phyloP scores from a whole-genome alignment of 2,329 filamentous ascomycete species.

The Paecilomyces dactylethromorphus region DNA sequence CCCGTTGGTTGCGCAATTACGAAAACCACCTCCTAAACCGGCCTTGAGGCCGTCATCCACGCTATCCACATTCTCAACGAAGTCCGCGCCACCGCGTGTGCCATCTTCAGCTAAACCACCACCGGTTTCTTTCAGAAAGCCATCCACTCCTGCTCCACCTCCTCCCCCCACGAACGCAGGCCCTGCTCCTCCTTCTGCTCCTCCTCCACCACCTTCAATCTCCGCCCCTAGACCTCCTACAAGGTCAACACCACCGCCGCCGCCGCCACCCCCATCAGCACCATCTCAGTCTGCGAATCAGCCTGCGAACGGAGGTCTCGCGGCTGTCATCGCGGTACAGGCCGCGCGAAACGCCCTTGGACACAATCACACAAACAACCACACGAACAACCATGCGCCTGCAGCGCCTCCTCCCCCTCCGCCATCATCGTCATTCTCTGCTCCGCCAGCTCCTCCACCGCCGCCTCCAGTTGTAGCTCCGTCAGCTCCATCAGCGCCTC shows the following conservation, averaged over 20 bases:
- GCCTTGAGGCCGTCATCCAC: constrained; percentile 56
- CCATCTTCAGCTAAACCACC: constrained; percentile 40
- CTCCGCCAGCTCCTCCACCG: constrained; percentile 40
- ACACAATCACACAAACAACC: constrained; percentile 32
- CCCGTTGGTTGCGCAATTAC: constrained; percentile 48
- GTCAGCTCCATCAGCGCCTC: constrained; percentile 24
- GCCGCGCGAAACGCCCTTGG: constrained; percentile 54
- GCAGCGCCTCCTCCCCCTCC: constrained; percentile 37
- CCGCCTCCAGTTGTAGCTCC: constrained; percentile 39
- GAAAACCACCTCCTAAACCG: constrained; percentile 50
- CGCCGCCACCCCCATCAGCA: constrained; percentile 33
- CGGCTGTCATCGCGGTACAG: constrained; percentile 50
- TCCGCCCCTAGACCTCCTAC: constrained; percentile 34
- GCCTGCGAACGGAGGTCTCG: constrained; percentile 34
- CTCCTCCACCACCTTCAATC: constrained; percentile 34
- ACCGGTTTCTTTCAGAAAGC: constrained; percentile 51
- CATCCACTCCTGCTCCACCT: constrained; percentile 44
- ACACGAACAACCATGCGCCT: constrained; percentile 36
- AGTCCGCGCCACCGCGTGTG: constrained; percentile 59
- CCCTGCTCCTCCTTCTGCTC: constrained; percentile 37
- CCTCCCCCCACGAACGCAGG: constrained; percentile 35
- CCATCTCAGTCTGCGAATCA: constrained; percentile 29
- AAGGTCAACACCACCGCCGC: constrained; percentile 33
- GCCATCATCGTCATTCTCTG: constrained; percentile 27
- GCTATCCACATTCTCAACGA: constrained; percentile 51